Base-by-base conservation (phyloP, 208 protist genomes). In the Giardia muris region DNA sequence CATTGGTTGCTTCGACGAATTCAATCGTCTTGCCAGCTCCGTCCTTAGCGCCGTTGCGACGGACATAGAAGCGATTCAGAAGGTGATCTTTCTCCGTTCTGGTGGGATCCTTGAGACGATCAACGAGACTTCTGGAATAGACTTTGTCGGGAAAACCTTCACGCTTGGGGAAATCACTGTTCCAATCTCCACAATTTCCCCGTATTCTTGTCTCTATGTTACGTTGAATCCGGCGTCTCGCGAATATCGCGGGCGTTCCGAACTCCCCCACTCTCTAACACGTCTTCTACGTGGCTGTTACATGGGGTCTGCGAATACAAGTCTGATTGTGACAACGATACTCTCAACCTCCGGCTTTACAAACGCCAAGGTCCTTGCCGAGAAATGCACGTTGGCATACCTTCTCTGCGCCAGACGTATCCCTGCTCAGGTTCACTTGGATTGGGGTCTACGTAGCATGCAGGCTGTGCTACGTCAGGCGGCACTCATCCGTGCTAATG, bases 1-100 rank as follows among this genome's bases (percentile, higher is more conserved):
- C 1, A 94, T 93, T 93, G 95, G 93, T 2, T 96, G 95, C 93
- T 96, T 96, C 57, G 95, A 96, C 90, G 95, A 96, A 67, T 94
- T 96, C 92, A 96, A 96, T 67, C 93, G 95, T 22, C 95, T 96
- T 43, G 44, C 44, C 1, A 0, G 39, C 0, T 86, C 92, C 46
- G 92, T 94, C 30, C 90, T 96, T 43, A 98, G 96, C 46, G 93
- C 93, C 1, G 93, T 96, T 87, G 92, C 93, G 2, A 93, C 95
- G 86, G 93, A 95, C 43, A 93, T 95, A 30, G 43, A 95, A 42
- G 94, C 88, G 0, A 95, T 96, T 67, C 92, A 93, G 46, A 43
- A 92, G 2, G 93, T 93, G 43, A n/a, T 94, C 44, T 48, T 87
- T 2, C 87, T 47, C 2, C 2, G 2, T 43, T 44, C 86, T 89